phyloP scores from a whole-genome alignment of 441 rosid species.

The Omphalea diandra region DNA sequence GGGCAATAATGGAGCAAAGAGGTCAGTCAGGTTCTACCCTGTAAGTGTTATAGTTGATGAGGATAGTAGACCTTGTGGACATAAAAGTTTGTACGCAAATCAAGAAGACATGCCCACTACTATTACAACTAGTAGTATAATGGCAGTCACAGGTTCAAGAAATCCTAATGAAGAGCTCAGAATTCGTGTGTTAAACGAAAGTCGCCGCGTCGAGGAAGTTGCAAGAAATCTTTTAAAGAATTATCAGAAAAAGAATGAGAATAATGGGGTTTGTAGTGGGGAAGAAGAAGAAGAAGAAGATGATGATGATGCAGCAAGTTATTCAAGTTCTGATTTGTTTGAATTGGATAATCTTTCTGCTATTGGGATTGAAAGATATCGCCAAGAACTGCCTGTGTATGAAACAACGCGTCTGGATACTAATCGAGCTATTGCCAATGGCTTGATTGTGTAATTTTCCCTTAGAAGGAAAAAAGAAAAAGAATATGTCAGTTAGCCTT shows the following conservation, averaged over 20 bases:
- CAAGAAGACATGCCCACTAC: no score
- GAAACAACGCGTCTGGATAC: constrained; percentile 75
- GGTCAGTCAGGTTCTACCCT: constrained; percentile 76
- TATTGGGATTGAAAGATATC: constrained; percentile 65
- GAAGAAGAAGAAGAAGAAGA: constrained; percentile 33
- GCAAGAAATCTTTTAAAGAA: no score
- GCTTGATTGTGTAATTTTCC: constrained; percentile 55
- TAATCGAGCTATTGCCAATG: constrained; percentile 74
- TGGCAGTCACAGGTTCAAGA: no score
- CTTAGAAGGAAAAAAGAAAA: neutral
- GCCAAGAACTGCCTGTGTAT: constrained; percentile 87
- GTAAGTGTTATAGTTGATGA: constrained; percentile 65
- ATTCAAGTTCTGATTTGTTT: constrained; percentile 86
- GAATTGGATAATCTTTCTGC: constrained; percentile 81
- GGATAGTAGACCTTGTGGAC: constrained; percentile 62
- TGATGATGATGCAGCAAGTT: constrained; percentile 62
- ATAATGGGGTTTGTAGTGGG: constrained; percentile 11
- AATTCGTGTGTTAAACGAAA: constrained; percentile 43
- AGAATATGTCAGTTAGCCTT: constrained; percentile 21
- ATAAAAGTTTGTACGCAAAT: constrained; percentile 33
- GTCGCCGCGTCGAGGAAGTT: constrained; percentile 60
- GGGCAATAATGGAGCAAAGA: constrained; percentile 54
- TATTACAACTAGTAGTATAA: no score
- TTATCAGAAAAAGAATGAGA: no score
- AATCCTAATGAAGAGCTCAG: constrained; percentile 40